Percentiles rank a stretch among this genome's conserved stretches.
These are phyloP conservation scores for Neofusicoccum cordaticola DNA, from an alignment of 2,329 filamentous ascomycete species.

Conservation along the genomic window DNA sequence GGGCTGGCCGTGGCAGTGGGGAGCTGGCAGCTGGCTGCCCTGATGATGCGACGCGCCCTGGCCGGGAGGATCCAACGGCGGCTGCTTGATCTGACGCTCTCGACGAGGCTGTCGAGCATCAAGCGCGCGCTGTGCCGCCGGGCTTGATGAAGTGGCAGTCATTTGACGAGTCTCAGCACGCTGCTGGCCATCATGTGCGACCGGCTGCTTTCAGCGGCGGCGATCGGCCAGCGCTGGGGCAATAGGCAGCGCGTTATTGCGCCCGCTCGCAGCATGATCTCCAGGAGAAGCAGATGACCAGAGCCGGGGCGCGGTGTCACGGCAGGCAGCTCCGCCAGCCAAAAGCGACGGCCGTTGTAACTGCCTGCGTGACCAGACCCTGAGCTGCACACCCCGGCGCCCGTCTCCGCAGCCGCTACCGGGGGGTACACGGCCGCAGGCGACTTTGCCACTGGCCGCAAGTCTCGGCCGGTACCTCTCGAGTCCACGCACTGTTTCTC, in stretches of 20 bases:
- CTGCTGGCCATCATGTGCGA: conserved; percentile 10
- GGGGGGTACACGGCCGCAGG: background rate
- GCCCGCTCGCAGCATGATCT: background rate
- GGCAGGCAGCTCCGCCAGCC: background rate
- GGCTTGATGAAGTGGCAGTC: conserved; percentile 15
- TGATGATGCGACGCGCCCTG: background rate
- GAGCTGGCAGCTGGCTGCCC: background rate
- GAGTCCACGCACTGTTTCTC: conserved; percentile 1
- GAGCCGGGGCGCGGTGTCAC: conserved; percentile 12
- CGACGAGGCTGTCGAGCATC: conserved; percentile 7
- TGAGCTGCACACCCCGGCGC: background rate
- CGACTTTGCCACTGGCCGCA: background rate
- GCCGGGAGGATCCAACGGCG: conserved; percentile 1
- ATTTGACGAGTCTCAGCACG: conserved; percentile 14
- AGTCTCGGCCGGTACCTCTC: conserved; percentile 10
- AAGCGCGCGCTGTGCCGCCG: background rate
- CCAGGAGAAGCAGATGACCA: conserved; percentile 17
- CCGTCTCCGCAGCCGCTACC: conserved; percentile 2
- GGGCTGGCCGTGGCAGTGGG: background rate
- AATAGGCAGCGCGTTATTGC: background rate
- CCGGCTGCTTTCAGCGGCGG: conserved; percentile 13
- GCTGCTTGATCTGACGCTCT: conserved; percentile 1
- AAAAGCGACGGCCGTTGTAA: conserved; percentile 2
- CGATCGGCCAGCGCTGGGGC: background rate
- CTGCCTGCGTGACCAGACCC: conserved; percentile 13